Evolutionary conservation across 257 asterid species (phyloP).

Genomic region (Nicotiana sylvestris): DNA sequence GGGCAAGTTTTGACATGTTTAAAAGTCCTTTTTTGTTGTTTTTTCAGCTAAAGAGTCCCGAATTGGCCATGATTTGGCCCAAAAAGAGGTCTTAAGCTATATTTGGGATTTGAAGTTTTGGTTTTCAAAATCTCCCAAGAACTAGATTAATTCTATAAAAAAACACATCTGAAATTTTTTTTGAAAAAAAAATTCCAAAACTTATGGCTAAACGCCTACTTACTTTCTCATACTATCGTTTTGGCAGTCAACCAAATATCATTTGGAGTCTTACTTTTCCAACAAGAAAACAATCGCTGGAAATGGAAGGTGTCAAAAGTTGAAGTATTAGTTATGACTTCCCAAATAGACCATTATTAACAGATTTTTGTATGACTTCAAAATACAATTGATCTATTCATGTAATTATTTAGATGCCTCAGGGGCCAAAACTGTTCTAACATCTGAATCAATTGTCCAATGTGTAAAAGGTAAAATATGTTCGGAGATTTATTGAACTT

Average conservation of each 20-base stretch:
- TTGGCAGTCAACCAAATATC: neutral
- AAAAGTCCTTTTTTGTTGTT: no score
- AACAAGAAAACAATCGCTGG: neutral
- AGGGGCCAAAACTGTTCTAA: neutral
- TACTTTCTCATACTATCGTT: neutral
- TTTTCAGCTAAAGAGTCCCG: no score
- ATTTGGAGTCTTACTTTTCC: neutral
- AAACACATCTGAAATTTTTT: no score
- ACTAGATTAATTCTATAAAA: no score
- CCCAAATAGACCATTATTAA: neutral
- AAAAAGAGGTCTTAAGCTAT: no score
- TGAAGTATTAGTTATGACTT: neutral
- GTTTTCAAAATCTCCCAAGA: no score
- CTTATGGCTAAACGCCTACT: no score
- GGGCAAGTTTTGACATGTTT: no score
- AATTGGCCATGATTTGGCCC: no score
- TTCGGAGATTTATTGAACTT: neutral
- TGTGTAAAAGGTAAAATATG: neutral
- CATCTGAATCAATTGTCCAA: neutral
- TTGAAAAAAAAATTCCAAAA: no score
- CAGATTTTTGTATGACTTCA: neutral
- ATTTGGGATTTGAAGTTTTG: no score
- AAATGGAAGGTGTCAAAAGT: neutral
- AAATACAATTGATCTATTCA: neutral
- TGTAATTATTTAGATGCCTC: neutral